phyloP scores from a whole-genome alignment of 257 asterid species.

The Paulownia fortunei region DNA sequence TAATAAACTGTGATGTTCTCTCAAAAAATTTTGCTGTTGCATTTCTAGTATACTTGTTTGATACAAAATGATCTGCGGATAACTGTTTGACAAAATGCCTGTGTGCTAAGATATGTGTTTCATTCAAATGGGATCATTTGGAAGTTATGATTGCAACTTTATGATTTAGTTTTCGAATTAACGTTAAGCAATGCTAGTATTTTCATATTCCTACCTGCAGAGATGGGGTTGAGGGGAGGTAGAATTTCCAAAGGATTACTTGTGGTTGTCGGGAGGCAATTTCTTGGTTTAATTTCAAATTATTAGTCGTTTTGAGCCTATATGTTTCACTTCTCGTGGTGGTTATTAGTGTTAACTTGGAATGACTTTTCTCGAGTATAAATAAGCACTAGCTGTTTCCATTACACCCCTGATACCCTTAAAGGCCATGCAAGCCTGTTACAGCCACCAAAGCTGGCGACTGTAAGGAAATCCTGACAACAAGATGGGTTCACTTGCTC shows the following conservation, averaged over 20 bases:
- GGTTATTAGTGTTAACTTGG: too few species aligned
- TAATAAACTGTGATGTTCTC: background rate
- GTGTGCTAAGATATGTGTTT: background rate
- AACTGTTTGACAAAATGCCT: slow-evolving; percentile 3
- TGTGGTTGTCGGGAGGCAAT: background rate
- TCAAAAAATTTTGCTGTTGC: background rate
- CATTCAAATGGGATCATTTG: background rate
- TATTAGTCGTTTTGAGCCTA: background rate
- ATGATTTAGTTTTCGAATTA: background rate
- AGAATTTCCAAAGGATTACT: background rate
- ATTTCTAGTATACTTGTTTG: background rate
- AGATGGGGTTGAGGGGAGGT: background rate
- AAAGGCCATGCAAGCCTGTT: too few species aligned
- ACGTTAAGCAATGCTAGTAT: background rate
- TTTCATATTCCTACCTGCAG: background rate
- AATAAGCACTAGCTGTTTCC: too few species aligned
- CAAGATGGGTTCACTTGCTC: too few species aligned
- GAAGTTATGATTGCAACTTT: background rate
- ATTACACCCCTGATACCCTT: too few species aligned
- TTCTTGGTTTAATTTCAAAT: background rate
- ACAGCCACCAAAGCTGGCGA: too few species aligned
- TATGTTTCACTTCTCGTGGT: background rate
- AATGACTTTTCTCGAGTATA: too few species aligned
- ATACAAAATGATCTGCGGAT: background rate
- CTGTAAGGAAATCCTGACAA: too few species aligned